Conservation (phyloP, 2,329 filamentous ascomycete genomes). For the Mycosphaerelloides madeirae region DNA sequence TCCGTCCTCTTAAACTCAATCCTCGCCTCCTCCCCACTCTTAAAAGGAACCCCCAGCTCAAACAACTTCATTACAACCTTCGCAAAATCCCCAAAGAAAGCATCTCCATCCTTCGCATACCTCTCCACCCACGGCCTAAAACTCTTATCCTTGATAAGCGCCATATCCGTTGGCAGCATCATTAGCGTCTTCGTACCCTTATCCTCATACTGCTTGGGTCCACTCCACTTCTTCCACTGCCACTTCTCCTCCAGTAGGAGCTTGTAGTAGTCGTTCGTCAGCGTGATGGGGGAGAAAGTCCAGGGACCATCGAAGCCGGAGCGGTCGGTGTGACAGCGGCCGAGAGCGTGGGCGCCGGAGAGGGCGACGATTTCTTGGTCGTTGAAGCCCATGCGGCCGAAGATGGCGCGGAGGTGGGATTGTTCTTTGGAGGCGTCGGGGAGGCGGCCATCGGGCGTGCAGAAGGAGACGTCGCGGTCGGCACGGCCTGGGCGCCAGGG, state of each 20-base stretch:
- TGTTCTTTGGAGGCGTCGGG: slow-evolving; percentile 75
- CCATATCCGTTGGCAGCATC: slow-evolving; percentile 95
- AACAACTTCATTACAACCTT: slow-evolving; percentile 76
- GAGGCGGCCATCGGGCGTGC: slow-evolving; percentile 89
- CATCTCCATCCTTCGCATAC: slow-evolving; percentile 85
- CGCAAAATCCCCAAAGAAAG: slow-evolving; percentile 91
- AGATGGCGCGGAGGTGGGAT: slow-evolving; percentile 84
- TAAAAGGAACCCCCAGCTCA: slow-evolving; percentile 89
- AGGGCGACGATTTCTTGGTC: slow-evolving; percentile 95
- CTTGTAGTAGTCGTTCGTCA: slow-evolving; percentile 94
- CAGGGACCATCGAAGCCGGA: slow-evolving; percentile 85
- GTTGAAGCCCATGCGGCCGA: slow-evolving; percentile 95
- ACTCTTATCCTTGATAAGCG: slow-evolving; percentile 78
- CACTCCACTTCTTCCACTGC: slow-evolving; percentile 86
- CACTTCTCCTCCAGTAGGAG: slow-evolving; percentile 89
- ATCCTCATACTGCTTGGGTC: slow-evolving; percentile 86
- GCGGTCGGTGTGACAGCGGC: slow-evolving; percentile 84
- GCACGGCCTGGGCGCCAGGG: slow-evolving; percentile 82
- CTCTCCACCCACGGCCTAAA: slow-evolving; percentile 76
- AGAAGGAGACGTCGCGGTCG: slow-evolving; percentile 74
- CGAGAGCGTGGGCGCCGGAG: slow-evolving; percentile 77
- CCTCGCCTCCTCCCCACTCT: slow-evolving; percentile 44
- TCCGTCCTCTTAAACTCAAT: slow-evolving; percentile 44
- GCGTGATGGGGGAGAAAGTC: slow-evolving; percentile 83
- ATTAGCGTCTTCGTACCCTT: slow-evolving; percentile 81